phyloP scores from a whole-genome alignment of 768 basidiomycete species.

The Collybiopsis confluens region DNA sequence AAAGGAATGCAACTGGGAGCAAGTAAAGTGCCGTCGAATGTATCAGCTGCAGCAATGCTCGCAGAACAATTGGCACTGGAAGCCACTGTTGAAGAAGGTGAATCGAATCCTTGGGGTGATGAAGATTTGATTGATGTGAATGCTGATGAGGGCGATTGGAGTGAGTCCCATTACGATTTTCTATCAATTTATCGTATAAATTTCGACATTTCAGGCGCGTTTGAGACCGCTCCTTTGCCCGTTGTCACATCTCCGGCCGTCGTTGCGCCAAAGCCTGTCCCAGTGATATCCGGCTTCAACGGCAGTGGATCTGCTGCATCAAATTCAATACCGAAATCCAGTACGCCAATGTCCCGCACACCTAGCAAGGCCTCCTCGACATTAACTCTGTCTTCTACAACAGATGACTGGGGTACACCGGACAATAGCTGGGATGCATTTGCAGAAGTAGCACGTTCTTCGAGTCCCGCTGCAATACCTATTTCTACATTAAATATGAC shows the following conservation, averaged over 20 bases:
- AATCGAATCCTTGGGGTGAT: conserved; percentile 61
- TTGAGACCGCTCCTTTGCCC: conserved; percentile 53
- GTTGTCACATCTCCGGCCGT: conserved; percentile 26
- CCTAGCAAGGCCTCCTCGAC: conserved; percentile 4
- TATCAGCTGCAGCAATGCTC: conserved; percentile 27
- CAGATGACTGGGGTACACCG: conserved; percentile 13
- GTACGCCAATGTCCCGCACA: conserved; percentile 5
- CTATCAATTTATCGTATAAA: conserved; percentile 3
- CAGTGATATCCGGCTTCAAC: conserved; percentile 12
- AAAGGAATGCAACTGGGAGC: conserved; percentile 72
- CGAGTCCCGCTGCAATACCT: conserved; percentile 15
- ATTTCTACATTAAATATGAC: conserved; percentile 45
- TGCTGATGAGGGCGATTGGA: conserved; percentile 93
- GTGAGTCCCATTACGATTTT: conserved; percentile 38
- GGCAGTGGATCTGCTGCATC: conserved; percentile 17
- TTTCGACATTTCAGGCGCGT: conserved; percentile 49
- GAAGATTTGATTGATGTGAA: conserved; percentile 91
- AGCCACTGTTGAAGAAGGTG: conserved; percentile 37
- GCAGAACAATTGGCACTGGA: conserved; percentile 60
- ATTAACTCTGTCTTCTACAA: conserved; percentile 1
- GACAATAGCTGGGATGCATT: conserved; percentile 15
- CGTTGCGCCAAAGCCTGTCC: conserved; percentile 18
- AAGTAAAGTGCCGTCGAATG: conserved; percentile 37
- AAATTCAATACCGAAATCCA: conserved; percentile 2
- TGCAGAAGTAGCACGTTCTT: conserved; percentile 9